A percentile compares a stretch with the other conserved stretches of the same genome.
These are phyloP conservation scores for Tulasnella sp. DNA, from an alignment of 768 basidiomycete species.

Conservation along the genomic window DNA sequence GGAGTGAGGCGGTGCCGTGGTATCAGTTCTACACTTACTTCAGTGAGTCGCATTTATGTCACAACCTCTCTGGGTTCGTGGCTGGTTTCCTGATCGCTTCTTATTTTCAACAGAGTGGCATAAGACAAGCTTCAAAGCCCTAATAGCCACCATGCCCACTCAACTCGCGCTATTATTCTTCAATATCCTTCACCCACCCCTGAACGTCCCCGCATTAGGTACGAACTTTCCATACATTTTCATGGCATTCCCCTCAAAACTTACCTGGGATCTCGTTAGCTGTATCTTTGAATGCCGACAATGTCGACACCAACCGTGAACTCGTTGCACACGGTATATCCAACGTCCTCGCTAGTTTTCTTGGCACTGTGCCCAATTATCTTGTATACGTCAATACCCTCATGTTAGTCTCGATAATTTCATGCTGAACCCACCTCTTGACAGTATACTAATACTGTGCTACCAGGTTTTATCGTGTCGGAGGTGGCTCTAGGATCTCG, in stretches of 20 bases:
- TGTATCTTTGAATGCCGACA: constrained; percentile 78
- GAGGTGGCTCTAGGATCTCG: constrained; percentile 73
- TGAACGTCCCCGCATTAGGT: constrained; percentile 87
- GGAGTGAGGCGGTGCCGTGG: constrained; percentile 44
- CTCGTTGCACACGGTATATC: constrained; percentile 88
- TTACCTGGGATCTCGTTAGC: constrained; percentile 33
- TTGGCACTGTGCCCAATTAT: constrained; percentile 80
- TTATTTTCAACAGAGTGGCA: constrained; percentile 39
- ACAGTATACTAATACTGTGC: too few relatives aligned
- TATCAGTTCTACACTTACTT: constrained; percentile 77
- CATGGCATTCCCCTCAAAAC: neutral
- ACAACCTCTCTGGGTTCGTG: neutral
- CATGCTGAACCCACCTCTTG: too few relatives aligned
- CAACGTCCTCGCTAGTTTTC: constrained; percentile 67
- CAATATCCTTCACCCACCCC: constrained; percentile 72
- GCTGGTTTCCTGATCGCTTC: neutral
- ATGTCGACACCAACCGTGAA: constrained; percentile 82
- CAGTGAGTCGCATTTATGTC: constrained; percentile 37
- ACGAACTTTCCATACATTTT: constrained; percentile 20
- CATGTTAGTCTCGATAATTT: constrained; percentile 40
- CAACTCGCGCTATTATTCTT: constrained; percentile 89
- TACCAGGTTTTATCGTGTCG: constrained; percentile 82
- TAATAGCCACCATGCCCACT: constrained; percentile 82
- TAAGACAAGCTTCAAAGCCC: constrained; percentile 48
- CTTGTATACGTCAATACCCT: constrained; percentile 82